Conservation (phyloP, 108 stramenopile genomes). For the Poteriospumella lacustris region DNA sequence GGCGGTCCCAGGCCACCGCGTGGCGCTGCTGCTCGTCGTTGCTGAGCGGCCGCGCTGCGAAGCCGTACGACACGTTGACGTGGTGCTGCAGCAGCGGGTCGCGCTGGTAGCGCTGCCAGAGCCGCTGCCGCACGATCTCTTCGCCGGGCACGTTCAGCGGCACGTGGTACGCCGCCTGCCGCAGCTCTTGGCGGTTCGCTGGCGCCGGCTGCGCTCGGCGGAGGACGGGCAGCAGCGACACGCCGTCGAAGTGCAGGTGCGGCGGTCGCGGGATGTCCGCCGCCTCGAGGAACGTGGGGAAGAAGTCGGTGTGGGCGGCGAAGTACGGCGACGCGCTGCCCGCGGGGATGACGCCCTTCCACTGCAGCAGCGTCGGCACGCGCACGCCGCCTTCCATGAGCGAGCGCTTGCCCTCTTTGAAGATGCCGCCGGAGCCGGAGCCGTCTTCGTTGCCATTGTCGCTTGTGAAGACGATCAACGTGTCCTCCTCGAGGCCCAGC, state of each 20-base stretch:
- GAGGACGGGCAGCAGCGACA: neutral
- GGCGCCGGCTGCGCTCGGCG: neutral
- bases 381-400: slow-evolving; percentile 18
- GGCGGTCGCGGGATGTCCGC: neutral
- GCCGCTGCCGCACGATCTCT: neutral
- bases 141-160: neutral
- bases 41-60: neutral
- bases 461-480: slow-evolving; percentile 52
- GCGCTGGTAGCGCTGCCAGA: neutral
- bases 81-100: neutral
- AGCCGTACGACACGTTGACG: neutral
- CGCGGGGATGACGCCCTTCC: slow-evolving; percentile 11
- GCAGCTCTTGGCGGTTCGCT: neutral
- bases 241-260: neutral
- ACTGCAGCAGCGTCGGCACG: neutral
- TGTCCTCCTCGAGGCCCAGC: slow-evolving; percentile 44
- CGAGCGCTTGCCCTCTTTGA: neutral
- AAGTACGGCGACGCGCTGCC: neutral
- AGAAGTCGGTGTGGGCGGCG: neutral
- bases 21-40: neutral
- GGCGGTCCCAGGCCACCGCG: neutral
- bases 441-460: slow-evolving; percentile 60
- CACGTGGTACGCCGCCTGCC: neutral
- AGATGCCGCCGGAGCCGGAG: slow-evolving; percentile 4
- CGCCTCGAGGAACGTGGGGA: neutral